Conservation (phyloP, 306 rosid species). For the Cicer bijugum region DNA sequence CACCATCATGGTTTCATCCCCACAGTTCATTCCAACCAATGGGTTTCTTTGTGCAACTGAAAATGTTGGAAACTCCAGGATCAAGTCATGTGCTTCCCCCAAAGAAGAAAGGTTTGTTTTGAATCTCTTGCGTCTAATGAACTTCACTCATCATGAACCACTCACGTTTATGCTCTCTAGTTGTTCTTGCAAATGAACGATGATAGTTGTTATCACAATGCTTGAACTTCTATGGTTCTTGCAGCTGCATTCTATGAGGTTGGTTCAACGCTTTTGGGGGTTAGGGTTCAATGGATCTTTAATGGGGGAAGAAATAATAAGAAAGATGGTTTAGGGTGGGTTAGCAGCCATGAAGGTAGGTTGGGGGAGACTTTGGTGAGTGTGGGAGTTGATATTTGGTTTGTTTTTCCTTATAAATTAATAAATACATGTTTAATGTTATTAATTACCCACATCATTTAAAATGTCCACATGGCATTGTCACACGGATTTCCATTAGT, state of each 20-base stretch:
- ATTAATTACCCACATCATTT: no score
- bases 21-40: conserved; percentile 54
- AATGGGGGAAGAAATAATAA: no score
- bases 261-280: no score
- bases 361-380: no score
- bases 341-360: no score
- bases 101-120: conserved; percentile 56
- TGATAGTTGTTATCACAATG: conserved; percentile 66
- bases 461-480: no score
- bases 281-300: no score
- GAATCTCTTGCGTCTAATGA: conserved; percentile 55
- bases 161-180: conserved; percentile 56
- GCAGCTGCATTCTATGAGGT: conserved; percentile 40
- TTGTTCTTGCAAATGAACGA: conserved; percentile 66
- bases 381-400: no score
- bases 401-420: no score
- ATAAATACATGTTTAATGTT: no score
- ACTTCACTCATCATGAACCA: conserved; percentile 26
- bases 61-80: conserved; percentile 66
- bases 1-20: conserved; percentile 54
- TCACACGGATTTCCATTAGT: no score
- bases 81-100: conserved; percentile 52
- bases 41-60: conserved; percentile 58
- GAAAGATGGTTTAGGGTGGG: no score
- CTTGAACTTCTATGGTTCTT: conserved; percentile 60